Percentiles rank a stretch among this genome's conserved stretches.
These are phyloP conservation scores for Penstemon davidsonii DNA, from an alignment of 257 asterid species.

Conservation along the genomic window DNA sequence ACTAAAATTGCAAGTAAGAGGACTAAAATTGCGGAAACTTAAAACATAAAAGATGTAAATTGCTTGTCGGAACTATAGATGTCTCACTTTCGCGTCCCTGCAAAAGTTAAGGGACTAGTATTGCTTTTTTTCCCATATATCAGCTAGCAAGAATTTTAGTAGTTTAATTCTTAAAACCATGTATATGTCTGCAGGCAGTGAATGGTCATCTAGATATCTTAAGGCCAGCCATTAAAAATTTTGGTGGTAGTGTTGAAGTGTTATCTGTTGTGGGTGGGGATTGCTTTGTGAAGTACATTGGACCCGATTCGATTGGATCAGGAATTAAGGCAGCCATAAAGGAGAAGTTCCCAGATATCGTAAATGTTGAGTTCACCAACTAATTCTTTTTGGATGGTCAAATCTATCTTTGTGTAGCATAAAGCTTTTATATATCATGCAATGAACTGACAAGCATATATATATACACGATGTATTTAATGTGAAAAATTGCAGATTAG, in stretches of 20 bases:
- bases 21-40: too few relatives aligned
- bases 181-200: conserved; percentile 56
- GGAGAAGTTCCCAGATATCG: conserved; percentile 83
- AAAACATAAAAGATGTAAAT: too few relatives aligned
- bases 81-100: too few relatives aligned
- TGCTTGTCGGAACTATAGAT: too few relatives aligned
- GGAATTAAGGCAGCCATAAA: conserved; percentile 93
- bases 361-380: conserved; percentile 55
- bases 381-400: conserved; percentile 24
- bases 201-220: conserved; percentile 71
- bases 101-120: too few relatives aligned
- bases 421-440: too few relatives aligned
- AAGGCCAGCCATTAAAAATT: conserved; percentile 88
- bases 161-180: too few relatives aligned
- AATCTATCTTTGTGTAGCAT: too few relatives aligned
- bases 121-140: background rate
- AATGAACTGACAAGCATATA: too few relatives aligned
- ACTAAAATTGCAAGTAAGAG: too few relatives aligned
- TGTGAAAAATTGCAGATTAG: too few relatives aligned
- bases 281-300: conserved; percentile 64
- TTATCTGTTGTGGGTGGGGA: conserved; percentile 61
- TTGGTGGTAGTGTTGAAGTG: conserved; percentile 81
- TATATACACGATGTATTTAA: too few relatives aligned
- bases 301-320: conserved; percentile 83
- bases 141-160: background rate